Evolutionary conservation across 1,284 basidiomycete genomes (phyloP).

Genomic region (Pseudozyma thailandica): DNA sequence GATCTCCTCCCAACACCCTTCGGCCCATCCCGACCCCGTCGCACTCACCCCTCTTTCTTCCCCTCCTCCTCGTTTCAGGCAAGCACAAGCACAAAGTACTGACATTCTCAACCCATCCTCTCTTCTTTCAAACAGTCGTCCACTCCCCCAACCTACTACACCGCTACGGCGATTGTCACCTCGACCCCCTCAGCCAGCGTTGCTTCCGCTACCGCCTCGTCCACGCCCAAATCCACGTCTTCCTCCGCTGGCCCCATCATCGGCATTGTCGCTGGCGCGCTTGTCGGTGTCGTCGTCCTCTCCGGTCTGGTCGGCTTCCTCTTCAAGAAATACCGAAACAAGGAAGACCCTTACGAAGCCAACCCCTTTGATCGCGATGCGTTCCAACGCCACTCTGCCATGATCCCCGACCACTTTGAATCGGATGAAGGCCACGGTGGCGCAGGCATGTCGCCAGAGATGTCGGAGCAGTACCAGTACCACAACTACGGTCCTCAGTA

Average conservation of each 20-base stretch:
- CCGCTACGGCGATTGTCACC: slow-evolving; percentile 47
- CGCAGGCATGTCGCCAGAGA: slow-evolving; percentile 33
- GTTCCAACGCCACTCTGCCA: slow-evolving; percentile 64
- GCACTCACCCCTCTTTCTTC: slow-evolving; percentile 30
- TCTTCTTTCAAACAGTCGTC: slow-evolving; percentile 13
- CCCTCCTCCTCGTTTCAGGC: background rate
- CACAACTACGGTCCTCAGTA: slow-evolving; percentile 42
- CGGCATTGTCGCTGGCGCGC: slow-evolving; percentile 67
- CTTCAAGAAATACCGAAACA: slow-evolving; percentile 61
- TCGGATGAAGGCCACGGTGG: slow-evolving; percentile 54
- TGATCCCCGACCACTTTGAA: slow-evolving; percentile 65
- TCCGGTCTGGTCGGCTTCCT: slow-evolving; percentile 65
- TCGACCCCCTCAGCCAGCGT: slow-evolving; percentile 28
- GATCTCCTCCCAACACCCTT: slow-evolving; percentile 3
- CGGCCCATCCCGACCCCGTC: slow-evolving; percentile 3
- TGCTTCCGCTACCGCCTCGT: slow-evolving; percentile 23
- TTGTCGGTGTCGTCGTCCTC: slow-evolving; percentile 67
- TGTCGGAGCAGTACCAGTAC: slow-evolving; percentile 56
- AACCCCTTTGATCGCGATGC: slow-evolving; percentile 67
- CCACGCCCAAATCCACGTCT: slow-evolving; percentile 28
- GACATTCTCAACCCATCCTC: slow-evolving; percentile 1
- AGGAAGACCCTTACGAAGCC: slow-evolving; percentile 64
- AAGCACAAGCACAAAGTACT: slow-evolving; percentile 10
- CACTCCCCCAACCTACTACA: slow-evolving; percentile 30
- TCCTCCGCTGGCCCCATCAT: slow-evolving; percentile 64